phyloP scores from a whole-genome alignment of 345 rosid species.

The Triadica sebifera region DNA sequence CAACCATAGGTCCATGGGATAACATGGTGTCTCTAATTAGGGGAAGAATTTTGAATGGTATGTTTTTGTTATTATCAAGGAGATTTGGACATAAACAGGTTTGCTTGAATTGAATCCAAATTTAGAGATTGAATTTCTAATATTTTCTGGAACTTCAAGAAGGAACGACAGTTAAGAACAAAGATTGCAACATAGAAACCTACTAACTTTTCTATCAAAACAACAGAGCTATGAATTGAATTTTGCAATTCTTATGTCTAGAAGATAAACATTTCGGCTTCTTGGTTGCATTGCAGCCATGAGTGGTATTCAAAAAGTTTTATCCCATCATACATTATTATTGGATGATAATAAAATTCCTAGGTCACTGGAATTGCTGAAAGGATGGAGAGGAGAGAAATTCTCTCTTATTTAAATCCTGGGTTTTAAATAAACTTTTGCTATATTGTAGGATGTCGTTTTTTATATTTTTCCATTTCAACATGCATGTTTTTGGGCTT shows the following conservation, averaged over 20 bases:
- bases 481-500: not conserved
- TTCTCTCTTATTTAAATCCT: not conserved
- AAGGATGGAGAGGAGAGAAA: not conserved
- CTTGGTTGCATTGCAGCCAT: not conserved
- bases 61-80: not conserved
- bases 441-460: not conserved
- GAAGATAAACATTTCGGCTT: not conserved
- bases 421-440: not conserved
- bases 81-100: not conserved
- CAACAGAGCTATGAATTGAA: not conserved
- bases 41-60: not conserved
- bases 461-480: not conserved
- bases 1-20: not conserved
- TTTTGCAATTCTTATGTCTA: not conserved
- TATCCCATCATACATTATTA: not conserved
- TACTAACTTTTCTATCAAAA: not conserved
- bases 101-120: not conserved
- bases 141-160: not conserved
- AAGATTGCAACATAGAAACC: too few species aligned
- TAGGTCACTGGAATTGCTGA: constrained; percentile 1
- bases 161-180: not conserved
- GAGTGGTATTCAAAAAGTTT: not conserved
- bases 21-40: not conserved
- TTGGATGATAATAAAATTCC: not conserved
- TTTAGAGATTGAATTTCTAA: not conserved